Evolutionary conservation across 2,329 filamentous ascomycete species (phyloP), one percentile per base, ranked within the genome.

Genomic region (Phialophora tarda): DNA sequence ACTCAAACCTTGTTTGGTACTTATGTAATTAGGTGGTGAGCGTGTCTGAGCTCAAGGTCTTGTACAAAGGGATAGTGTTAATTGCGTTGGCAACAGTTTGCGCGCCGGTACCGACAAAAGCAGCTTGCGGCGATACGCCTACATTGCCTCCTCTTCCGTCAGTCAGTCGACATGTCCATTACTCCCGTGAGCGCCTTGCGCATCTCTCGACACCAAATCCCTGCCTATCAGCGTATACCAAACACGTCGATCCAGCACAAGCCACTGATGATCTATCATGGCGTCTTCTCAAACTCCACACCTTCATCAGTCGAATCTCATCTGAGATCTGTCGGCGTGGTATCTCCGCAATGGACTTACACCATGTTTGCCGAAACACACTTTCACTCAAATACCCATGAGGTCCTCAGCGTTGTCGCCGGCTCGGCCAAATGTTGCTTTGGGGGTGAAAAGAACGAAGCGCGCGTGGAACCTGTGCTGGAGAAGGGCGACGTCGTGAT

Each of bases 341-440:
- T 89, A 2, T 74, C 73, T 1, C 88, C 89, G 0, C 86, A 89
- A 73, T 91, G 88, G 89, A 82, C 85, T 28, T 90, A 88, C 76
- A 87, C 86, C 17, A 91, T 91, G 88, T 91, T 89, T 75, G 76
- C 75, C 41, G 84, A 82, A 5, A 86, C 84, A 0, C 89, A 91
- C 77, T 91, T 89, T 75, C 89, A 91, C 77, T 86, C 82, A 71
- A 90, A 84, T 0, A 83, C 85, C 0, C 88, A 91, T 74, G 88
- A 91, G 77, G 84, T 91, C 2, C 82, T 92, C 2, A 85, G 82
- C 70, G 82, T 91, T 56, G 82, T 83, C 50, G 77, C 77, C 2
- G 88, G 89, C 0, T 81, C 78, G 26, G 89, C 89, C 0, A 81
- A 77, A 41, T 79, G 91, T 1, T 89, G 87, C 68, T 91, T 91